Conservation (phyloP, 345 rosid species). For the Lepidium aucheri region DNA sequence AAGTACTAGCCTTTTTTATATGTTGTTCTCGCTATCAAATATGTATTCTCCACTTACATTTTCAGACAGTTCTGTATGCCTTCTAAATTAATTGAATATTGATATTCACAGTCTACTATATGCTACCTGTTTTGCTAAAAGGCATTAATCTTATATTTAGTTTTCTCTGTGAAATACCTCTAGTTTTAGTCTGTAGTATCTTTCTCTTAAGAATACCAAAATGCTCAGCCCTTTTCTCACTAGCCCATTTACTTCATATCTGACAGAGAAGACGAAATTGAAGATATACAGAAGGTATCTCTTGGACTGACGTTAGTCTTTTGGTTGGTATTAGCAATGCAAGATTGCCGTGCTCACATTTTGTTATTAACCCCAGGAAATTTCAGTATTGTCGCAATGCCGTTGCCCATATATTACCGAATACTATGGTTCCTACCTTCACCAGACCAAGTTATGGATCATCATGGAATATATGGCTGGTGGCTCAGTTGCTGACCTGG, state of each 20-base stretch:
- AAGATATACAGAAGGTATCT: conserved; percentile 94
- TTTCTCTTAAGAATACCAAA: conserved; percentile 1
- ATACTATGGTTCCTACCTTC: conserved; percentile 94
- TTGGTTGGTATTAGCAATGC: not conserved
- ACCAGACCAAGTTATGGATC: conserved; percentile 97
- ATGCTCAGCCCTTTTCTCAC: conserved; percentile 11
- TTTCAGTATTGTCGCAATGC: conserved; percentile 90
- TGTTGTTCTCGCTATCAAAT: not conserved
- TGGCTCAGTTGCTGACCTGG: conserved; percentile 99
- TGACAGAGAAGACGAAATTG: conserved; percentile 97
- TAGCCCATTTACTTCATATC: conserved; percentile 17
- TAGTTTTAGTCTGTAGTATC: not conserved
- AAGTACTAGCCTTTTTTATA: conserved; percentile 29
- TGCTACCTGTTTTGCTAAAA: not conserved
- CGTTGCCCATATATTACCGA: conserved; percentile 94
- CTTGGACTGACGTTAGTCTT: conserved; percentile 3
- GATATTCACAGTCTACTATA: not conserved
- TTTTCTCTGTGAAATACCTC: not conserved
- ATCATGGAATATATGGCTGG: conserved; percentile 99
- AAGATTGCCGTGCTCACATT: conserved; percentile 20
- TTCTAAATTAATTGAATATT: not conserved
- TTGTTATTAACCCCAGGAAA: conserved; percentile 56
- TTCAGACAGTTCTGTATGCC: not conserved
- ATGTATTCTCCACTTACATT: not conserved
- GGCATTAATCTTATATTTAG: not conserved